Evolutionary conservation across 768 basidiomycete species (phyloP), one percentile per base, ranked within the genome.

Genomic region (Ramaria sp.): DNA sequence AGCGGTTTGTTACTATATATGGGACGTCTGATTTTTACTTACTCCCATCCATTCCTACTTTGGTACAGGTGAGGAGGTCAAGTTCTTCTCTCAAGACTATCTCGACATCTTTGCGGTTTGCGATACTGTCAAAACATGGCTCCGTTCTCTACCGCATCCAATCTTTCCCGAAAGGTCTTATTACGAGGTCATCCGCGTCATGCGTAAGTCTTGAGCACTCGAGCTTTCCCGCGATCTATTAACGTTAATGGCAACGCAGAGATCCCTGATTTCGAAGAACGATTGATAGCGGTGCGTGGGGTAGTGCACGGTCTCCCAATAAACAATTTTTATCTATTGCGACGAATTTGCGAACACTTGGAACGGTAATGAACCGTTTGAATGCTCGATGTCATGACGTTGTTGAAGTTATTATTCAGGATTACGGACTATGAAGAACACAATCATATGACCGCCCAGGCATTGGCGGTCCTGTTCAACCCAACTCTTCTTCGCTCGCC

Each of bases 371-470:
- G 31, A 19, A 13, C 34, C 50, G 38, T 17, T 43, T 50, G 22
- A n/a, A 49, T 10, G 24, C 51, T 20, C 48, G 12, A 20, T 45
- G 10, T 24, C 10, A 37, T 27, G 22, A 43, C 9, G 34, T 37
- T 20, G 31, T 11, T 49, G 27, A 49, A 2, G 24, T 11, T 3
- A n/a, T 38, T 6, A 34, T 47, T 4, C 64, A 88, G 88, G 65
- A 86, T 91, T n/a, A 88, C 88, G 4, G 88, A 91, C 65, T 88
- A 78, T 68, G 89, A 92, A 66, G 89, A 91, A 58, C 78, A 83
- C 50, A 93, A 91, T 63, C 90, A 92, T 59, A 93, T 93, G 91
- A 88, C 86, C 1, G 83, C 88, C 1, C 84, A 91, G 61, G 83
- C 86, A 7, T 74, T 93, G 3, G 84, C 91, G 0, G 90, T 91